Percentiles rank a stretch among this genome's conserved stretches.
Conservation (phyloP, 1,139 yeast species). For the Tardiomyces depauwii region DNA sequence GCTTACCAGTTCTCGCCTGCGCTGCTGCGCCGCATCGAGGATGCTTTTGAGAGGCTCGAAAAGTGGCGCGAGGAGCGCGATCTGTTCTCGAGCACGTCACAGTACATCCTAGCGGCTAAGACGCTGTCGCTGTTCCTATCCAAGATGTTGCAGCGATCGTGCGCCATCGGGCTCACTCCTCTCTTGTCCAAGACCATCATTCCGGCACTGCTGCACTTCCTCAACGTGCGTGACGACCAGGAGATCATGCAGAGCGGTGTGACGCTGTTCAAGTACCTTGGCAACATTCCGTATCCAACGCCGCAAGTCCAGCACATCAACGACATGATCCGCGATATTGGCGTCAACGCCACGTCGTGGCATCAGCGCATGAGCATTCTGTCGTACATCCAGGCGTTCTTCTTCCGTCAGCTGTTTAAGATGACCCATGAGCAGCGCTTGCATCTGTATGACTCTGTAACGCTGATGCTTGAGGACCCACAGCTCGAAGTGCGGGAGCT, state of each 20-base stretch:
- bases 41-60: constrained; percentile 36
- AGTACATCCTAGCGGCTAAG: constrained; percentile 28
- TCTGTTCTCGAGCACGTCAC: constrained; percentile 17
- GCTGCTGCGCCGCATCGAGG: constrained; percentile 22
- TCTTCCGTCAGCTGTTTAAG: constrained; percentile 56
- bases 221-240: constrained; percentile 69
- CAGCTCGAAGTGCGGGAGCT: constrained; percentile 67
- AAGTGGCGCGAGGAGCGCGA: constrained; percentile 26
- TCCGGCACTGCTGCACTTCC: constrained; percentile 60
- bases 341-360: constrained; percentile 37
- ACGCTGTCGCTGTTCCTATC: constrained; percentile 20
- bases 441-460: constrained; percentile 42
- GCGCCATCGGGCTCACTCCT: constrained; percentile 19
- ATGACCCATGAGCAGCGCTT: constrained; percentile 40
- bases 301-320: constrained; percentile 38
- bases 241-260: constrained; percentile 56
- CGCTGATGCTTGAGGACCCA: constrained; percentile 45
- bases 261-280: constrained; percentile 40
- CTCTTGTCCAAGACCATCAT: constrained; percentile 37
- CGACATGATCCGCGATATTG: constrained; percentile 37
- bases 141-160: constrained; percentile 12
- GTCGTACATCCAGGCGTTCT: constrained; percentile 63
- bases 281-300: constrained; percentile 45
- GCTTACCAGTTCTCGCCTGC: constrained; percentile 20
- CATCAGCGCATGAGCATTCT: constrained; percentile 62